Evolutionary conservation across 2,329 filamentous ascomycete species (phyloP).

Genomic region (Chrysosphaeria jannelii): DNA sequence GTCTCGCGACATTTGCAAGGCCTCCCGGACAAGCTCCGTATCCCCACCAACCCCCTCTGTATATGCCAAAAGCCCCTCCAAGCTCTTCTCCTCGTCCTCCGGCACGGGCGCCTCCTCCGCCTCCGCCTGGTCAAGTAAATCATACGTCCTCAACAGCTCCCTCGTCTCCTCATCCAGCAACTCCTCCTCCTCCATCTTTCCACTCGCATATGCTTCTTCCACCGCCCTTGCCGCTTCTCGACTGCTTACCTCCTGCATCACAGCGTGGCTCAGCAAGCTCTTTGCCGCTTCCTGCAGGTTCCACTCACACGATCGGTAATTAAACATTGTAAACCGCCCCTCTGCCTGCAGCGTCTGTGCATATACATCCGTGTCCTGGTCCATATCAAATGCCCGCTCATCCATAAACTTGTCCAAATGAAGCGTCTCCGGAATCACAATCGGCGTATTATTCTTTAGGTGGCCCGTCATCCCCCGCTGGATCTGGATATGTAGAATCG

Average conservation of each 20-base stretch:
- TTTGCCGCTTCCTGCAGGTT: too few species aligned
- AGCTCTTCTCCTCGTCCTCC: too few species aligned
- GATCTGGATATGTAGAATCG: constrained; percentile 68
- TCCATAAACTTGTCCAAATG: constrained; percentile 78
- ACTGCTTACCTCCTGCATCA: too few species aligned
- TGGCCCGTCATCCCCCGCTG: constrained; percentile 51
- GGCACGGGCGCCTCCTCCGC: too few species aligned
- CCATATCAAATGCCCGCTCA: too few species aligned
- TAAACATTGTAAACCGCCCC: too few species aligned
- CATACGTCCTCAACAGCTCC: background rate
- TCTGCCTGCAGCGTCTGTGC: constrained; percentile 25
- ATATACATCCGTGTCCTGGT: constrained; percentile 27
- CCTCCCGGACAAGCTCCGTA: background rate
- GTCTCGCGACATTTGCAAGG: background rate
- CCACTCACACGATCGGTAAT: too few species aligned
- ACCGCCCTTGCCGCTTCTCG: too few species aligned
- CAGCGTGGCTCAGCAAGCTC: constrained; percentile 2
- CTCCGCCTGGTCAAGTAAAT: background rate
- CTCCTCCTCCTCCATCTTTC: constrained; percentile 1
- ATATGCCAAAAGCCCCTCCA: too few species aligned
- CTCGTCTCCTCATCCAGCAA: constrained; percentile 1
- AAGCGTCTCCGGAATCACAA: constrained; percentile 52
- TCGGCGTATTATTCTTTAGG: constrained; percentile 45
- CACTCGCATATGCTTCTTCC: background rate
- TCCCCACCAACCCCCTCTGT: too few species aligned